Percentiles rank a stretch among this genome's conserved stretches.
These are phyloP conservation scores for Litchi chinensis DNA, from an alignment of 345 rosid genomes.

Conservation along the genomic window DNA sequence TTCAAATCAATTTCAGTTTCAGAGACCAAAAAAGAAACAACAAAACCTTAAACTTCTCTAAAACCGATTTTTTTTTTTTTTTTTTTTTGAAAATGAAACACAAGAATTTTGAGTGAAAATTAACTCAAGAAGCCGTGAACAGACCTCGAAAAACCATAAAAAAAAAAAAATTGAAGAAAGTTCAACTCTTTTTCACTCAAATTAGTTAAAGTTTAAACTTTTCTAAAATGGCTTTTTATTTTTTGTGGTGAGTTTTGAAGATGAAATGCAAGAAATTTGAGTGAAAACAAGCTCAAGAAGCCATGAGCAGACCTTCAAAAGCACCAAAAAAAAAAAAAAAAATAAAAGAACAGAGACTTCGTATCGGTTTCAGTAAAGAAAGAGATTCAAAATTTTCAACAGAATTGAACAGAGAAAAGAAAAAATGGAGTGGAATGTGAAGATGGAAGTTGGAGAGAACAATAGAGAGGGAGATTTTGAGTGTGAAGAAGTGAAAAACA, in stretches of 20 bases:
- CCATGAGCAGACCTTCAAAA: conserved; percentile 3
- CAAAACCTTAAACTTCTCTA: background rate
- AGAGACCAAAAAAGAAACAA: too few relatives aligned
- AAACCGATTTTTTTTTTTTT: background rate
- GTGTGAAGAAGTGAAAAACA: background rate
- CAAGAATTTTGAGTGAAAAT: background rate
- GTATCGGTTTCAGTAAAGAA: background rate
- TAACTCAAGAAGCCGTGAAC: background rate
- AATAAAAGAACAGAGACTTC: background rate
- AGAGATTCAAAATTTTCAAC: background rate
- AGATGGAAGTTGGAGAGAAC: background rate
- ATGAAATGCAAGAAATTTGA: background rate
- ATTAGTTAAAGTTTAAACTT: too few relatives aligned
- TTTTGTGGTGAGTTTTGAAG: background rate
- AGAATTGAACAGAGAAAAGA: background rate
- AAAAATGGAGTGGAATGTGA: background rate
- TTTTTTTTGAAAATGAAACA: background rate
- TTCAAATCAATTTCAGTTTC: too few relatives aligned
- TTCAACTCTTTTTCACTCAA: too few relatives aligned
- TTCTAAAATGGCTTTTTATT: background rate
- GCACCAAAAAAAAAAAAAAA: background rate
- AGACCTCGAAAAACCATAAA: background rate
- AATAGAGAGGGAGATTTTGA: too few relatives aligned
- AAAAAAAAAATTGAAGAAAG: too few relatives aligned
- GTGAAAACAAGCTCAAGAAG: background rate